These are phyloP conservation scores for Eimeria necatrix DNA, from an alignment of 169 alveolate genomes.

Conservation along the genomic window DNA sequence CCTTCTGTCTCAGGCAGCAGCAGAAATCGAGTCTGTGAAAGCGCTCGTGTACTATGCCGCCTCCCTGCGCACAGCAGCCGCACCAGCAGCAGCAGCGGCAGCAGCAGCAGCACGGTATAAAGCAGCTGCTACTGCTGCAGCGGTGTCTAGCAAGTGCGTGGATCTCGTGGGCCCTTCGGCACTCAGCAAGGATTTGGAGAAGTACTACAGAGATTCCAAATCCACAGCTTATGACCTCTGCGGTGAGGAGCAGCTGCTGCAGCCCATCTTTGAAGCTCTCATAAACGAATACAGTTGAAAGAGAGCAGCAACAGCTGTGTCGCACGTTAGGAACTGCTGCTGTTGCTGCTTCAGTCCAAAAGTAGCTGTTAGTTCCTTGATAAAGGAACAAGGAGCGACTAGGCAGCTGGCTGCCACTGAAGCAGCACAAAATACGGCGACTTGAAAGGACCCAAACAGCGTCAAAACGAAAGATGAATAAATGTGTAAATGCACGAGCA, in stretches of 20 bases:
- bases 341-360: too few species aligned
- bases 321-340: too few species aligned
- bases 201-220: constrained; percentile 71
- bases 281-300: neutral
- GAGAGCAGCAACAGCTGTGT: neutral
- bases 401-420: too few species aligned
- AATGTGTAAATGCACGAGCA: too few species aligned
- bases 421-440: too few species aligned
- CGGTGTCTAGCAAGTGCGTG: constrained; percentile 40
- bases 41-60: constrained; percentile 74
- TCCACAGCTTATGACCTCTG: constrained; percentile 52
- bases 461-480: too few species aligned
- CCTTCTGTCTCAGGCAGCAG: constrained; percentile 28
- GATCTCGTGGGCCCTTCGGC: constrained; percentile 68
- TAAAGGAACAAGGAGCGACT: too few species aligned
- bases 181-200: constrained; percentile 57
- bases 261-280: constrained; percentile 26
- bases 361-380: too few species aligned
- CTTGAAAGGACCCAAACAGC: too few species aligned
- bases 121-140: constrained; percentile 27
- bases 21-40: constrained; percentile 73
- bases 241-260: constrained; percentile 45
- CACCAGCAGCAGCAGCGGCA: neutral
- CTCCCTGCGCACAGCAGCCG: too few species aligned
- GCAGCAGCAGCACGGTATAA: constrained; percentile 58